phyloP scores from a whole-genome alignment of 352 stramenopile species.

The Paralagenidium karlingii region DNA sequence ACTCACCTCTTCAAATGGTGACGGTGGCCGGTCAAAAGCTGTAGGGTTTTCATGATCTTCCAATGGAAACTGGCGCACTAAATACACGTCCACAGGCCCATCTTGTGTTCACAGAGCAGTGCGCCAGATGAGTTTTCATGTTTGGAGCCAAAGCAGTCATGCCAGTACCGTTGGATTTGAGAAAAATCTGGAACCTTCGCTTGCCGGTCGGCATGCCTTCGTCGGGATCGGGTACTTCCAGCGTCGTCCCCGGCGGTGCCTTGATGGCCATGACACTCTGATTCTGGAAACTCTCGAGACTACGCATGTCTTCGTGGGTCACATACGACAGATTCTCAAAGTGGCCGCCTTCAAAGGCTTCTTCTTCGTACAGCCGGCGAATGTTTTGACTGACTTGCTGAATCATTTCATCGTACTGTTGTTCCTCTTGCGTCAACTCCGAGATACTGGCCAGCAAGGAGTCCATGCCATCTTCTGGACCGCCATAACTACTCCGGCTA shows the following conservation, averaged over 20 bases:
- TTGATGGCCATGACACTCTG: constrained; percentile 92
- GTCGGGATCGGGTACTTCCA: constrained; percentile 91
- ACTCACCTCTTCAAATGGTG: not conserved
- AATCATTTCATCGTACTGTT: constrained; percentile 77
- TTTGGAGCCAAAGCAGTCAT: not conserved
- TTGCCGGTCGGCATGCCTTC: constrained; percentile 86
- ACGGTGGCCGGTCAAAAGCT: not conserved
- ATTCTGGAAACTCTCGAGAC: constrained; percentile 68
- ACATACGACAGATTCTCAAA: constrained; percentile 78
- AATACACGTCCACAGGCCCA: constrained; percentile 85
- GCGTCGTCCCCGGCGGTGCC: constrained; percentile 85
- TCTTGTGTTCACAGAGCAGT: constrained; percentile 14
- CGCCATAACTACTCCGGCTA: constrained; percentile 19
- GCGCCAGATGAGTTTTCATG: not conserved
- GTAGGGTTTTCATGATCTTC: constrained; percentile 9
- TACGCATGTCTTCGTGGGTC: constrained; percentile 82
- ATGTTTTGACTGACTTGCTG: constrained; percentile 72
- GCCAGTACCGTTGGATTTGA: constrained; percentile 73
- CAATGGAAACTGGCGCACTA: constrained; percentile 53
- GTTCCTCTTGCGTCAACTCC: constrained; percentile 72
- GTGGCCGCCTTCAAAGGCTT: constrained; percentile 58
- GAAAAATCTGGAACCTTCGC: constrained; percentile 89
- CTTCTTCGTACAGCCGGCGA: constrained; percentile 71
- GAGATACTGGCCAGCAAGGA: constrained; percentile 64
- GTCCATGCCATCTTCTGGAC: constrained; percentile 55